Evolutionary conservation across 1,284 basidiomycete species (phyloP), one percentile per base, ranked within the genome.

Genomic region (Entoloma clypeatum): DNA sequence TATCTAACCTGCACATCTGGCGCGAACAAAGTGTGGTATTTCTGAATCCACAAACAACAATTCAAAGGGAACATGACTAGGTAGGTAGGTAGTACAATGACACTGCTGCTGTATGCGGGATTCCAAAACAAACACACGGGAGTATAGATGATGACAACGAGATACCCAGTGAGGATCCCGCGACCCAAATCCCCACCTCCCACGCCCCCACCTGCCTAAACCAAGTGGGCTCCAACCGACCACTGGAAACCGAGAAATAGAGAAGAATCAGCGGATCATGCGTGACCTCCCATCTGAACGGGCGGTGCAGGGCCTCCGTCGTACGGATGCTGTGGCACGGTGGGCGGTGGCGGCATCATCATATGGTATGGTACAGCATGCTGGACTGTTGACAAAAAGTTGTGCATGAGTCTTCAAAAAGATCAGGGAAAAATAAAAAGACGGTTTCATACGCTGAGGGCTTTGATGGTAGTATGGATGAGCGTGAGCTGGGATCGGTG

Each of bases 391-490:
- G 42, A 32, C 30, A 57, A n/a, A n/a, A n/a, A n/a, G n/a, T n/a
- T n/a, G n/a, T n/a, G n/a, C n/a, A n/a, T n/a, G n/a, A n/a, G n/a
- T n/a, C n/a, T n/a, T n/a, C n/a, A n/a, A n/a, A n/a, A n/a, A n/a
- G n/a, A n/a, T n/a, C n/a, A n/a, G n/a, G n/a, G n/a, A n/a, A n/a
- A n/a, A n/a, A n/a, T n/a, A n/a, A n/a, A n/a, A n/a, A 61, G 53
- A 61, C 31, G 43, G 51, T 44, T 50, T 43, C 85, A 51, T 71
- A 90, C 86, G 63, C 68, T 90, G 86, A 45, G 87, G 87, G 58
- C 86, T 88, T 58, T 88, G 86, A 56, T 87, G 84, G 56, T 90
- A 88, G 62, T 87, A 88, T 59, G 83, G 77, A 54, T 90, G 86
- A 16, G 86, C 81, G 57, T 88, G 86, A 24, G 81, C 72, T 5